Evolutionary conservation across 176 grass and related monocot genomes (phyloP).

Genomic region (Zea mays): DNA sequence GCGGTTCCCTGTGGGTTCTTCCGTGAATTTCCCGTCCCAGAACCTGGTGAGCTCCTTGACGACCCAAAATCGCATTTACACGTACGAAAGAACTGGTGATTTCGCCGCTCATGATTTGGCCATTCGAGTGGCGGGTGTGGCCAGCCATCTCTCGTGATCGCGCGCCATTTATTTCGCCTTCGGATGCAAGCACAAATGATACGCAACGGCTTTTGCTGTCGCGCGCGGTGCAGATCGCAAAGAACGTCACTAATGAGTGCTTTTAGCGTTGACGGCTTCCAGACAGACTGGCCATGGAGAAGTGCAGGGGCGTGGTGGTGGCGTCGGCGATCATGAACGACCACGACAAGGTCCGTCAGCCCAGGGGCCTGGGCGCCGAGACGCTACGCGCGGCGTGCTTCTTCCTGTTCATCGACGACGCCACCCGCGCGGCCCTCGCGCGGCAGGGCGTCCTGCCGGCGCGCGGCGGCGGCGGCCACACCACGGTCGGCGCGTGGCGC

Average conservation of each 20-base stretch:
- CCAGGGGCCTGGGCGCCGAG: slow-evolving; percentile 52
- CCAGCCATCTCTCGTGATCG: neutral
- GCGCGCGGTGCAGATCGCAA: too few relatives aligned
- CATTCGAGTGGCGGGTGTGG: neutral
- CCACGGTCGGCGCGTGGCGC: slow-evolving; percentile 60
- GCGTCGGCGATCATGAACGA: slow-evolving; percentile 79
- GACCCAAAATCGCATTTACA: neutral
- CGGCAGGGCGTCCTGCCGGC: slow-evolving; percentile 46
- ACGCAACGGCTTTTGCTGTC: neutral
- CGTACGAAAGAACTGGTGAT: too few relatives aligned
- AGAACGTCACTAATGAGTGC: neutral
- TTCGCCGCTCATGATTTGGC: neutral
- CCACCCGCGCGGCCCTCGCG: slow-evolving; percentile 41
- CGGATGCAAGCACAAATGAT: slow-evolving; percentile 7
- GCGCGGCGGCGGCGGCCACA: neutral
- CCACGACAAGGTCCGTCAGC: slow-evolving; percentile 93
- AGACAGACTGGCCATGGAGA: slow-evolving; percentile 79
- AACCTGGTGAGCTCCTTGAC: slow-evolving; percentile 44
- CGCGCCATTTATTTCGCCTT: slow-evolving; percentile 40
- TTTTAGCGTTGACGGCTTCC: neutral
- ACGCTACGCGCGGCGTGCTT: slow-evolving; percentile 66
- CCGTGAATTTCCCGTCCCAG: slow-evolving; percentile 51
- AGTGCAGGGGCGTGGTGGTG: slow-evolving; percentile 64
- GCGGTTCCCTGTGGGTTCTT: slow-evolving; percentile 85
- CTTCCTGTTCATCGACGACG: slow-evolving; percentile 86